Evolutionary conservation across 2,329 filamentous ascomycete genomes (phyloP), one percentile per base, ranked within the genome.

Genomic region (Lizonia empirigonia): DNA sequence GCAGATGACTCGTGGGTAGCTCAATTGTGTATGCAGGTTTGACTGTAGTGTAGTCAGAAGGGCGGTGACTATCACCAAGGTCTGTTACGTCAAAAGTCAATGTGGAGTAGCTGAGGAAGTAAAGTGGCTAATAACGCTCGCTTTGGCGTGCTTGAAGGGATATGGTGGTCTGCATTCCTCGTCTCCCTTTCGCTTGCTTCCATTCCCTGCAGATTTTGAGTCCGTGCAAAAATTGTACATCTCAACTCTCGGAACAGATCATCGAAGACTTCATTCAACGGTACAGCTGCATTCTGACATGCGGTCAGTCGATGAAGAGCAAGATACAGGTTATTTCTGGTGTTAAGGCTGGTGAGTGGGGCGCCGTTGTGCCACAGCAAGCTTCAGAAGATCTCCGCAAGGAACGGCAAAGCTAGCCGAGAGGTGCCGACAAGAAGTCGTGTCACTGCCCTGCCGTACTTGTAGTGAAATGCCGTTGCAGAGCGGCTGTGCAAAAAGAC

Each of bases 261-360:
- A 1, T 5, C 2, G n/a, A 7, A 5, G 2, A 15, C 24, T 19
- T 1, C 16, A 8, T 2, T 37, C 8, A 13, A 18, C 2, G n/a
- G 6, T 2, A 10, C n/a, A 26, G 3, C 7, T 24, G 10, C 15
- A 22, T 7, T 32, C 15, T 38, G 26, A 50, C 8, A 26, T 29
- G 5, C 27, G 30, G 8, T 26, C 12, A 32, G 18, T 30, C 19
- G 29, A 16, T 27, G 13, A 30, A 6, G 13, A 2, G 4, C 13
- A 33, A 16, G 26, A 40, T 40, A 22, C 37, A 20, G 15, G 36
- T 19, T 29, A 27, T 19, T 34, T 30, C 29, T 55, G 48, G 42
- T 45, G 34, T 53, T 56, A 53, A 24, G 42, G 53, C 46, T 50
- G 41, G 40, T 30, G 47, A 19, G 48, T 41, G 42, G 42, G 41